Evolutionary conservation across 208 protist genomes (phyloP).

Genomic region (Acanthamoeba castellanii): DNA sequence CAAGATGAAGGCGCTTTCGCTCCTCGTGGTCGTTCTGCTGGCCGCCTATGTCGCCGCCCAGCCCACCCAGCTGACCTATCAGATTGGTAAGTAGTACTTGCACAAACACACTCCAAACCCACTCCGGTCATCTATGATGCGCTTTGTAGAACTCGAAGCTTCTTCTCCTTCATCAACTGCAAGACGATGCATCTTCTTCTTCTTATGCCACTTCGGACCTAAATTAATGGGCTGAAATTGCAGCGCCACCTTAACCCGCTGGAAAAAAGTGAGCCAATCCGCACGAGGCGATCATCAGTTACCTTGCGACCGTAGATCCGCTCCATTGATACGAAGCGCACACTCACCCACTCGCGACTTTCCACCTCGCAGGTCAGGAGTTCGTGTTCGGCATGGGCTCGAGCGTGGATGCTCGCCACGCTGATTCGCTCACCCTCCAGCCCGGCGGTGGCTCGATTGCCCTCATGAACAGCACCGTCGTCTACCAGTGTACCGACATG

Average conservation of each 20-base stretch:
- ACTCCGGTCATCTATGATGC: background rate
- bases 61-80: constrained; percentile 63
- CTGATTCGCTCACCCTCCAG: constrained; percentile 53
- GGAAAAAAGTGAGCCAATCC: background rate
- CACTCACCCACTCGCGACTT: background rate
- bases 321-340: background rate
- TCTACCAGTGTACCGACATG: constrained; percentile 73
- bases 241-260: background rate
- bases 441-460: constrained; percentile 71
- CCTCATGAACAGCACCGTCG: constrained; percentile 57
- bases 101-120: background rate
- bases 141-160: too few relatives aligned
- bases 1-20: constrained; percentile 16
- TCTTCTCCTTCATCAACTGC: too few relatives aligned
- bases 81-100: background rate
- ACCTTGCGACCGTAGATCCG: background rate
- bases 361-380: constrained; percentile 37
- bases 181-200: background rate
- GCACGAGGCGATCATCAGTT: background rate
- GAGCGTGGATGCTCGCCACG: constrained; percentile 69
- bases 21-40: constrained; percentile 17
- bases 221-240: background rate
- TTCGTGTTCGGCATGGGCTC: constrained; percentile 70
- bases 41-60: constrained; percentile 7
- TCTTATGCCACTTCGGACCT: background rate